Base-by-base conservation (phyloP, 202 grass and related monocot genomes). In the Panicum hallii region DNA sequence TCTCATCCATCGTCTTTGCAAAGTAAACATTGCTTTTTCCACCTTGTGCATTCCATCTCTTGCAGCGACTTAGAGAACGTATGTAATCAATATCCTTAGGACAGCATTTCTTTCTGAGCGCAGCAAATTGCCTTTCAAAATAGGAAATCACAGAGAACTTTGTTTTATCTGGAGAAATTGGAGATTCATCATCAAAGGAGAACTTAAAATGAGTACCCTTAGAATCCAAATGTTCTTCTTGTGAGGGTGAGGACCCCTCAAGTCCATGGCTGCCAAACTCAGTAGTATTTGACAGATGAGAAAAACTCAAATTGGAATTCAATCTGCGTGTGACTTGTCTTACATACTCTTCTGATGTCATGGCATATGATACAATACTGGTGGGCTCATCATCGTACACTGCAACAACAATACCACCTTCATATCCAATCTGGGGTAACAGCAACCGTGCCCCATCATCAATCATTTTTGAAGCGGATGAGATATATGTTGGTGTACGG, bases 11-110 rank as follows among this genome's bases (percentile, higher is more conserved):
- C 54, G 97, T 96, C 88, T 92, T 99, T 64, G 93, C 93, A 86
- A 99, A 99, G 72, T 99, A 99, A 73, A 89, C 97, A 88, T 94
- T 99, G 79, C 97, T 99, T 92, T 99, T 99, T 63, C 97, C 97
- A 86, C 97, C 97, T 79, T 99, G 86, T 0, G 91, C 97, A 70
- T 77, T 89, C 97, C 97, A 99, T 88, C 90, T 92, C 86, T 94
- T 99, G 88, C 93, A 99, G 67, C 97, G 93, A 76, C 97, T 92
- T 76, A 99, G 87, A 52, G 97, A 99, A 30, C 93, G 83, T 65
- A 96, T 88, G 79, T 91, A 99, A 91, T 96, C 97, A 82, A 94
- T 89, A 72, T 94, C 91, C 13, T 91, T 94, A 41, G 93, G 97
- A 26, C 97, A 96, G 70, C 97, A 99, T 80, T 74, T 89, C 83